These are phyloP conservation scores for Trapa incisa DNA, from an alignment of 345 rosid species.

Conservation along the genomic window DNA sequence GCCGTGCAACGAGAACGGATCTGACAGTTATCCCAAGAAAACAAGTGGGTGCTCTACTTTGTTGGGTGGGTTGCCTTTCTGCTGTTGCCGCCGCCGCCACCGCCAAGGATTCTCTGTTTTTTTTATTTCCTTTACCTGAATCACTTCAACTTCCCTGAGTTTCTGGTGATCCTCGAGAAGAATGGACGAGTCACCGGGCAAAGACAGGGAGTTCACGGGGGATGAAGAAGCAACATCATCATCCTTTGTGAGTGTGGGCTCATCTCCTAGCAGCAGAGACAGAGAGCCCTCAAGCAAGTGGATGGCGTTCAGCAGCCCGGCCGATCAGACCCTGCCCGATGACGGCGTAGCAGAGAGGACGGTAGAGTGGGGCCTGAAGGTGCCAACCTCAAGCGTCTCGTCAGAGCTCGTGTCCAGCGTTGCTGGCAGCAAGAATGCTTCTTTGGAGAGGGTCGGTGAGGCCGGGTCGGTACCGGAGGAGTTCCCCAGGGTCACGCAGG, in stretches of 20 bases:
- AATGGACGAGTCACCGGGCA: background rate
- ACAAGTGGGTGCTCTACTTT: background rate
- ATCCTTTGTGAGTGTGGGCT: constrained; percentile 8
- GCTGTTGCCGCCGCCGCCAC: no score
- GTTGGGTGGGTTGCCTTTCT: no score
- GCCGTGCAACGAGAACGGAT: background rate
- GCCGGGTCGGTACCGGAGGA: constrained; percentile 28
- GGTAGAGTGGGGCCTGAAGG: constrained; percentile 72
- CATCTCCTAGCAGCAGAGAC: constrained; percentile 8
- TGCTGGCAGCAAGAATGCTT: constrained; percentile 19
- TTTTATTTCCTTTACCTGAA: background rate
- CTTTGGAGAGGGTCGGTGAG: constrained; percentile 15
- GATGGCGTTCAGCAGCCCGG: constrained; percentile 48
- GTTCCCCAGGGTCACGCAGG: constrained; percentile 73
- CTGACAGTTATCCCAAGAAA: background rate
- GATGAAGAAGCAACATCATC: constrained; percentile 7
- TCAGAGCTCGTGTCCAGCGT: constrained; percentile 4
- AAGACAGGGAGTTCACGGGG: background rate
- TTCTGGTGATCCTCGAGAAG: background rate
- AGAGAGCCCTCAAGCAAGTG: constrained; percentile 31
- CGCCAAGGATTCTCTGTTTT: no score
- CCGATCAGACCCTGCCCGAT: constrained; percentile 18
- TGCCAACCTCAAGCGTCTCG: constrained; percentile 7
- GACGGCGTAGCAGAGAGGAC: constrained; percentile 56
- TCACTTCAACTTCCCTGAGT: background rate